Conservation (phyloP, 1,284 basidiomycete species). For the Lentinula novae-zelandiae region DNA sequence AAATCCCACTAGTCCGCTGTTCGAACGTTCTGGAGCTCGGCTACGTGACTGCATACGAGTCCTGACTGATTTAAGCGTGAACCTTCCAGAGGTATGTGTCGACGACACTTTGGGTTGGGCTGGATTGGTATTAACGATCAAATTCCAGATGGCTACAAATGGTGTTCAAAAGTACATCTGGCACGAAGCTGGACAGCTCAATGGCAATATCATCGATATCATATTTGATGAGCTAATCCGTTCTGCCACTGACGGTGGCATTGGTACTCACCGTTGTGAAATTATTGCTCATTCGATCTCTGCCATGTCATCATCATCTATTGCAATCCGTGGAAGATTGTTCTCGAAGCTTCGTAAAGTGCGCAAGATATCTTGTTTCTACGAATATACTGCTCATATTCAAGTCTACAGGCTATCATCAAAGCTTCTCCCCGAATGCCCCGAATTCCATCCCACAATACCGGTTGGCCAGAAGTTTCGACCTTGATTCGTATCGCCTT, state of each 20-base stretch:
- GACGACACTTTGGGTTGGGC: neutral
- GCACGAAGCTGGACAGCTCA: constrained; percentile 68
- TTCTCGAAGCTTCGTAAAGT: constrained; percentile 79
- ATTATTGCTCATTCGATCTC: constrained; percentile 72
- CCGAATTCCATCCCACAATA: constrained; percentile 61
- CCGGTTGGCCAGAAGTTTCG: constrained; percentile 82
- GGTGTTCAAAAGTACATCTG: constrained; percentile 74
- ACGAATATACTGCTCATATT: constrained; percentile 11
- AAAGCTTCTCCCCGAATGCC: constrained; percentile 58
- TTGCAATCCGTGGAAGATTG: constrained; percentile 74
- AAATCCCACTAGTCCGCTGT: constrained; percentile 61
- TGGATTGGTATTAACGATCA: neutral
- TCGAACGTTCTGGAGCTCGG: constrained; percentile 66
- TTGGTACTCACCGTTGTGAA: constrained; percentile 74
- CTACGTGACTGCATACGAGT: constrained; percentile 76
- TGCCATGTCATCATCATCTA: constrained; percentile 72
- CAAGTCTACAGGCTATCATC: constrained; percentile 53
- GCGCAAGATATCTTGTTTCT: constrained; percentile 15
- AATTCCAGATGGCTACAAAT: constrained; percentile 51
- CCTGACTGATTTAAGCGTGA: constrained; percentile 71
- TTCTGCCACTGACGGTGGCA: constrained; percentile 76
- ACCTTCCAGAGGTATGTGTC: constrained; percentile 60
- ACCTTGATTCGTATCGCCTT: constrained; percentile 73
- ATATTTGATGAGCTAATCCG: constrained; percentile 77
- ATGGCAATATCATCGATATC: constrained; percentile 63